Conservation (phyloP, 345 rosid species). For the Ailanthus altissimus region DNA sequence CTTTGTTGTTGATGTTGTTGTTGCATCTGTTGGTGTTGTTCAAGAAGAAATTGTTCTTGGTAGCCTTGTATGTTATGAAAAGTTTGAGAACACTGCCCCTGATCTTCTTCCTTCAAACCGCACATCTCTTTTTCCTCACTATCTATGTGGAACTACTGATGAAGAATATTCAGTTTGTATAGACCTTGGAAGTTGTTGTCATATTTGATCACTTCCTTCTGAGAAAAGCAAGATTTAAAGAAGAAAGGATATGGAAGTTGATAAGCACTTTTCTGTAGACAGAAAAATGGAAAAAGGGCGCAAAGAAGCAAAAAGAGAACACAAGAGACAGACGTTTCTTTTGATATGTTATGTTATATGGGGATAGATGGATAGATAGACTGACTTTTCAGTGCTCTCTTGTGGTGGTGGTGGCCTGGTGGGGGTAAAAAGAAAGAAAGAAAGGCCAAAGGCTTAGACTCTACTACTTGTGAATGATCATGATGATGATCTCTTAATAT, state of each 20-base stretch:
- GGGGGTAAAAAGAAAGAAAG: not conserved
- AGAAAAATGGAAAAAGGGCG: not conserved
- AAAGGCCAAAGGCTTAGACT: conserved; percentile 21
- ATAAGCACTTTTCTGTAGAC: conserved; percentile 15
- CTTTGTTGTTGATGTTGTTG: conserved; percentile 40
- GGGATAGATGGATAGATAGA: not conserved
- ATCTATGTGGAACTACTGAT: not conserved
- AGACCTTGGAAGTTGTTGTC: conserved; percentile 17
- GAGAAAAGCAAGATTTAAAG: conserved; percentile 11
- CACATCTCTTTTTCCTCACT: conserved; percentile 43
- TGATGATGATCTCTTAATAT: conserved; percentile 20
- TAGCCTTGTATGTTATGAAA: conserved; percentile 60
- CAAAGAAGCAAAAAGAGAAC: conserved; percentile 23
- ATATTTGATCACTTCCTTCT: conserved; percentile 18
- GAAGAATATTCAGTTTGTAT: conserved; percentile 15
- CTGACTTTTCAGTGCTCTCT: conserved; percentile 28
- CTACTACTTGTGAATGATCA: not conserved
- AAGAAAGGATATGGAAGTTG: conserved; percentile 15
- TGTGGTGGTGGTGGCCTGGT: conserved; percentile 21
- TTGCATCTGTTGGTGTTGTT: conserved; percentile 52
- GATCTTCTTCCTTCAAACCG: conserved; percentile 68
- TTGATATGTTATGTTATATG: conserved; percentile 23
- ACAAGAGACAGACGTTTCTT: conserved; percentile 40
- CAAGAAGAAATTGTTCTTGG: conserved; percentile 65
- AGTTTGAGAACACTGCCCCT: conserved; percentile 60